Evolutionary conservation across 2,329 filamentous ascomycete genomes (phyloP).

Genomic region (Stagonosporopsis cucurbitacearum): DNA sequence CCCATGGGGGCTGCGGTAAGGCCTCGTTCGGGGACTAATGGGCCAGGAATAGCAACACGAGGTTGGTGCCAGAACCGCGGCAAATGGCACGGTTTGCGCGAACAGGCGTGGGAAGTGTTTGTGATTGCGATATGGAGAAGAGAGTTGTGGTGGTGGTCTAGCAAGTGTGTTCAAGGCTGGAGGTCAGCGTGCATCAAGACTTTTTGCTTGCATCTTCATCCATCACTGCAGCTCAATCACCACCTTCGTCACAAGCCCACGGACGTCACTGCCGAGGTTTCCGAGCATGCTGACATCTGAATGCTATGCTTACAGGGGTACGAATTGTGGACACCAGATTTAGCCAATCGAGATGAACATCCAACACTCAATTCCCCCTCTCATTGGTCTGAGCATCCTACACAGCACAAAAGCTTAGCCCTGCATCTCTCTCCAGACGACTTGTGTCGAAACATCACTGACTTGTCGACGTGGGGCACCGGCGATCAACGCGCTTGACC

Average conservation of each 20-base stretch:
- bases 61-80: background rate
- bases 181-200: background rate
- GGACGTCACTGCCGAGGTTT: slow-evolving; percentile 1
- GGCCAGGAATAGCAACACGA: slow-evolving; percentile 16
- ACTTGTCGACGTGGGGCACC: slow-evolving; percentile 9
- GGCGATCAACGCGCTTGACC: slow-evolving; percentile 9
- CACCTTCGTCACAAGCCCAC: background rate
- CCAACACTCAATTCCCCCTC: background rate
- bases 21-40: slow-evolving; percentile 17
- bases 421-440: background rate
- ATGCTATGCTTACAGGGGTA: slow-evolving; percentile 1
- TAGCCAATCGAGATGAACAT: slow-evolving; percentile 10
- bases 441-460: background rate
- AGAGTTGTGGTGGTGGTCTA: background rate
- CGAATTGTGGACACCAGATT: slow-evolving; percentile 13
- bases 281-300: slow-evolving; percentile 1
- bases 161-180: background rate
- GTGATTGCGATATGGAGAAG: background rate
- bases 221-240: background rate
- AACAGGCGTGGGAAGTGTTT: background rate
- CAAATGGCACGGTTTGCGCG: background rate
- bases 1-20: slow-evolving; percentile 11
- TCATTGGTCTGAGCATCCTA: slow-evolving; percentile 7
- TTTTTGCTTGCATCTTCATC: background rate
- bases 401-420: slow-evolving; percentile 11